Base-by-base conservation (phyloP, 140 eudicot genomes). In the Ambrosia hybrid region DNA sequence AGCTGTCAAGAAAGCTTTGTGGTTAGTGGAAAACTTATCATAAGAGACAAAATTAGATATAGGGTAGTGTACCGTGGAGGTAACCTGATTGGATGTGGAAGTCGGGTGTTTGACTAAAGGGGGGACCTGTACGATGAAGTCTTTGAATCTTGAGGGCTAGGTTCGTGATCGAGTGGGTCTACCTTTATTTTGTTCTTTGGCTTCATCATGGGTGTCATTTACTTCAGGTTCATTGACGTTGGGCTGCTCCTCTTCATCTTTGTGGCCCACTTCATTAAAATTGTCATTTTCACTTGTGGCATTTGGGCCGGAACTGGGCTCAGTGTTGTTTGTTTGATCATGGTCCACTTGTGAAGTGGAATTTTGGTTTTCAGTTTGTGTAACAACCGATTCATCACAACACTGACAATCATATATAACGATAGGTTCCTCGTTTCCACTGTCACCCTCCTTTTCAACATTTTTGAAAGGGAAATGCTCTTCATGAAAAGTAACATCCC, bases 161-260 rank as follows among this genome's bases (percentile, higher is more conserved):
- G 65, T 58, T 58, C 41, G 26, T 6, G 12, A 16, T 58, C 38
- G 65, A 58, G 65, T 17, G 65, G 65, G 65, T 58, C 41, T 58
- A 5, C 2, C 34, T 33, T 21, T 41, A 16, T 30, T 4, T 21
- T 58, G 65, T 9, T 30, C 13, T 58, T 58, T 41, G 33, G n/a
- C 39, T 26, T 16, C 65, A 10, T 6, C 65, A 21, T 21, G 8
- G 1, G 41, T 17, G 11, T 21, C 65, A 3, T 58, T 58, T 5
- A 16, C 11, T 9, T 58, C 38, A 58, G 34, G 34, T 16, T 58
- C 65, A 58, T 58, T 16, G 34, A 16, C 30, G 30, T 26, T 58
- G 39, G 65, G 41, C 37, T 58, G n/a, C 41, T 41, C 65, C 34
- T 9, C 38, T 16, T 58, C 65, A 21, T 12, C 9, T 21, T 21